Percentiles rank a stretch among this genome's conserved stretches.
Conservation (phyloP, 495 filamentous ascomycete genomes). For the Penicillium daleae region DNA sequence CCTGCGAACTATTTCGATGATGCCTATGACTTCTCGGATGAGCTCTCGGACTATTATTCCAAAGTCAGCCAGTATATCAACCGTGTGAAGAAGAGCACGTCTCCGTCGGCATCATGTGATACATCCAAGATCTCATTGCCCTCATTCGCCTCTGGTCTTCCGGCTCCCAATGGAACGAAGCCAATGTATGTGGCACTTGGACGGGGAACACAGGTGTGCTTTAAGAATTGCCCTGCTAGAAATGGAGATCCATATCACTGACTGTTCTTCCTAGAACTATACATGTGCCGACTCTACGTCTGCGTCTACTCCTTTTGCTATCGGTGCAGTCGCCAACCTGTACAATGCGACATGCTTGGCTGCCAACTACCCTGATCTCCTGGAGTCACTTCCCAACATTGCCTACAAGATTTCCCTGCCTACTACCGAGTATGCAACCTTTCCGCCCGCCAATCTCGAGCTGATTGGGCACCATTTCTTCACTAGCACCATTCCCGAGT, state of each 20-base stretch:
- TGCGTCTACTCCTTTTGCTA: slow-evolving; percentile 27
- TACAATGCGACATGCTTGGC: slow-evolving; percentile 87
- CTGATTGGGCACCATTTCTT: slow-evolving; percentile 83
- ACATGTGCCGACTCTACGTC: slow-evolving; percentile 69
- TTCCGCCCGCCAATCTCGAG: slow-evolving; percentile 57
- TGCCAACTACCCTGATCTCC: slow-evolving; percentile 63
- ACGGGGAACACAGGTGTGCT: slow-evolving; percentile 68
- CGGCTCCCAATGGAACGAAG: slow-evolving; percentile 58
- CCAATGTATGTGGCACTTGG: slow-evolving; percentile 82
- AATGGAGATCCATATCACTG: not conserved
- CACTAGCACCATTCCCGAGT: slow-evolving; percentile 69
- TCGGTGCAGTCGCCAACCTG: slow-evolving; percentile 82
- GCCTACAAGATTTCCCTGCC: slow-evolving; percentile 51
- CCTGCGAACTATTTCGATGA: slow-evolving; percentile 39
- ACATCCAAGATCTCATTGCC: slow-evolving; percentile 45
- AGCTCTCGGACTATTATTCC: slow-evolving; percentile 41
- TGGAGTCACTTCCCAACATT: slow-evolving; percentile 52
- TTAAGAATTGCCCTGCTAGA: not conserved
- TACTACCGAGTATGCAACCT: slow-evolving; percentile 21
- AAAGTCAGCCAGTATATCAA: slow-evolving; percentile 47
- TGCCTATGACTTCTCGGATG: slow-evolving; percentile 43
- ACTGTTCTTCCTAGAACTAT: slow-evolving; percentile 71
- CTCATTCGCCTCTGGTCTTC: slow-evolving; percentile 52
- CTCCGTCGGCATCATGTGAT: slow-evolving; percentile 37
- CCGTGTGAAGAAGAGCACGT: slow-evolving; percentile 21